These are phyloP conservation scores for cucumber (Cucumis sativus) DNA, from an alignment of 306 rosid species.

Conservation along the genomic window DNA sequence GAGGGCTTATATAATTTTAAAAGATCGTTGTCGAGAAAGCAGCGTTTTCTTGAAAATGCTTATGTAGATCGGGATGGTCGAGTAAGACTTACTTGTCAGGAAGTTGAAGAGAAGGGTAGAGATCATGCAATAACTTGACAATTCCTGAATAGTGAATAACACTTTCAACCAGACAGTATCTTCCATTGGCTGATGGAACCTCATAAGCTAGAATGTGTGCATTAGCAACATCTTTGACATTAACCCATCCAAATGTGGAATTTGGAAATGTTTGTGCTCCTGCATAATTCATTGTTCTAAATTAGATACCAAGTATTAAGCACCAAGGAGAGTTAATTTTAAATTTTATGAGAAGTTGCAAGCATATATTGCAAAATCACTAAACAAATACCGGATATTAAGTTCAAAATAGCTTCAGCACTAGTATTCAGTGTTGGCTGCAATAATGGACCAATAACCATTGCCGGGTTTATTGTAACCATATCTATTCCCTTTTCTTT, in stretches of 20 bases:
- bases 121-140: conserved; percentile 30
- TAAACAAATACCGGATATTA: conserved; percentile 41
- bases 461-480: conserved; percentile 54
- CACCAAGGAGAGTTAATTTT: background rate
- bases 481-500: conserved; percentile 60
- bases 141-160: conserved; percentile 45
- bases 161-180: conserved; percentile 45
- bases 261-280: conserved; percentile 49
- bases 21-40: background rate
- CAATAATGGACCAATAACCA: conserved; percentile 73
- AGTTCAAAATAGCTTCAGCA: conserved; percentile 28
- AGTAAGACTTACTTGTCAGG: conserved; percentile 38
- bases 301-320: background rate
- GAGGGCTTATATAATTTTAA: background rate
- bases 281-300: conserved; percentile 7
- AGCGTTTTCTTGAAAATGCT: background rate
- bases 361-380: background rate
- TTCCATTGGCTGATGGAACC: conserved; percentile 69
- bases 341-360: background rate
- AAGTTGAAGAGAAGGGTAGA: conserved; percentile 48
- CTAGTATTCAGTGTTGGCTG: conserved; percentile 61
- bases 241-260: conserved; percentile 37
- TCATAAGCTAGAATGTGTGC: conserved; percentile 78
- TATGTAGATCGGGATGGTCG: background rate
- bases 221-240: conserved; percentile 69